These are phyloP conservation scores for Fusarium temperatum DNA, from an alignment of 2,329 filamentous ascomycete species.

Conservation along the genomic window DNA sequence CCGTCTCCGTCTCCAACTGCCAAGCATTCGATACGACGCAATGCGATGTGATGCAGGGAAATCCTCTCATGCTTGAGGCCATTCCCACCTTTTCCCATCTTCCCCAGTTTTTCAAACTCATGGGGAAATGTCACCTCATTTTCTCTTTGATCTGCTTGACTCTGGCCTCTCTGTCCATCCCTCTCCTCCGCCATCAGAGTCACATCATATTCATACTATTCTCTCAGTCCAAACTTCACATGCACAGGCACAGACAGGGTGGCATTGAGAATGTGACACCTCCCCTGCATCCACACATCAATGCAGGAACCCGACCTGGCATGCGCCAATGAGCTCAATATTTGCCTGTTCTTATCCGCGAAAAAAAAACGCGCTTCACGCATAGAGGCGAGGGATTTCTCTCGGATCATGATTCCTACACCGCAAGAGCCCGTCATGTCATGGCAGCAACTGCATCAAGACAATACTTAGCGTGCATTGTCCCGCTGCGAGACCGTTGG, in stretches of 20 bases:
- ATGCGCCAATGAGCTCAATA: constrained; percentile 4
- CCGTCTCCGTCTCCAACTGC: neutral
- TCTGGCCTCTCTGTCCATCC: neutral
- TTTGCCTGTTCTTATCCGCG: neutral
- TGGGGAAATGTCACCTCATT: constrained; percentile 5
- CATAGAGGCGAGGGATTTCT: neutral
- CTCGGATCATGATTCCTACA: neutral
- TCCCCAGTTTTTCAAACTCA: neutral
- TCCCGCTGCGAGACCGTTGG: constrained; percentile 14
- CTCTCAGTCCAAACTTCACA: constrained; percentile 9
- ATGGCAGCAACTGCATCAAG: neutral
- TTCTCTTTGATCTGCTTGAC: neutral
- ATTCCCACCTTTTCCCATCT: constrained; percentile 17
- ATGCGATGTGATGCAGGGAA: constrained; percentile 8
- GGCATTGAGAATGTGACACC: constrained; percentile 2
- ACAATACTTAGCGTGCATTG: neutral
- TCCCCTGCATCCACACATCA: constrained; percentile 35
- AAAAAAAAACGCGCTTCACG: constrained; percentile 11
- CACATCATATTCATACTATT: constrained; percentile 1
- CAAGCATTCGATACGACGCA: neutral
- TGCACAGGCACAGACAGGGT: neutral
- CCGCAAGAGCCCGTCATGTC: neutral
- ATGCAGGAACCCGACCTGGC: constrained; percentile 42
- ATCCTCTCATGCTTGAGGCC: constrained; percentile 13
- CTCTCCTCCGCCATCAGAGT: constrained; percentile 15